These are phyloP conservation scores for Limonium bicolor DNA, from an alignment of 148 eudicot species.

Conservation along the genomic window DNA sequence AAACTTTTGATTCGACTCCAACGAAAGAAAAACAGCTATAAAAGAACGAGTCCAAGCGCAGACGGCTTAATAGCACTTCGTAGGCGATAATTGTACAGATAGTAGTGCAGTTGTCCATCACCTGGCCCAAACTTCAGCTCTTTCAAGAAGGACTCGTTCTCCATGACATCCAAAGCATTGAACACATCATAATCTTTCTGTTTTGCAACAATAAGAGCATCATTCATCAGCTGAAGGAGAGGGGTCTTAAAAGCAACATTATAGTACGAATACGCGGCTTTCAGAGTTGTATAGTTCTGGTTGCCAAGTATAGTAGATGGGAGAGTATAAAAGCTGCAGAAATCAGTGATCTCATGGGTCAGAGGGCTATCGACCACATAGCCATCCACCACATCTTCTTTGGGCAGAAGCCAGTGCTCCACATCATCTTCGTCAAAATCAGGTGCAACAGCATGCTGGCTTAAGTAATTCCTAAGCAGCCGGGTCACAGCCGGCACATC, in stretches of 20 bases:
- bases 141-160: conserved; percentile 67
- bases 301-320: conserved; percentile 76
- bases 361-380: conserved; percentile 68
- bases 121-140: conserved; percentile 92
- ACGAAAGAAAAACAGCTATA: too few species aligned
- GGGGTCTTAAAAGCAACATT: conserved; percentile 81
- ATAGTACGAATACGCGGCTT: conserved; percentile 86
- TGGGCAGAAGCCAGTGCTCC: conserved; percentile 88
- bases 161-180: conserved; percentile 84
- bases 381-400: conserved; percentile 60
- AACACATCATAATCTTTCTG: conserved; percentile 70
- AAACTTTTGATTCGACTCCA: conserved; percentile 1
- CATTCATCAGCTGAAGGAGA: conserved; percentile 75
- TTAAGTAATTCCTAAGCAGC: conserved; percentile 50
- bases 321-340: conserved; percentile 81
- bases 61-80: conserved; percentile 57
- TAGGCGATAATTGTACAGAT: conserved; percentile 75
- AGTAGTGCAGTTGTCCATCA: conserved; percentile 87
- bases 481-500: conserved; percentile 87
- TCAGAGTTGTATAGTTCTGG: conserved; percentile 41
- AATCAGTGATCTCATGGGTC: conserved; percentile 74
- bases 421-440: conserved; percentile 79
- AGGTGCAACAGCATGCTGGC: conserved; percentile 60
- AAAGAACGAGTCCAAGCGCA: conserved; percentile 78
- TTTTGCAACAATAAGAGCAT: conserved; percentile 70